phyloP scores from a whole-genome alignment of 768 basidiomycete species.

The Phaffia tasmanica region DNA sequence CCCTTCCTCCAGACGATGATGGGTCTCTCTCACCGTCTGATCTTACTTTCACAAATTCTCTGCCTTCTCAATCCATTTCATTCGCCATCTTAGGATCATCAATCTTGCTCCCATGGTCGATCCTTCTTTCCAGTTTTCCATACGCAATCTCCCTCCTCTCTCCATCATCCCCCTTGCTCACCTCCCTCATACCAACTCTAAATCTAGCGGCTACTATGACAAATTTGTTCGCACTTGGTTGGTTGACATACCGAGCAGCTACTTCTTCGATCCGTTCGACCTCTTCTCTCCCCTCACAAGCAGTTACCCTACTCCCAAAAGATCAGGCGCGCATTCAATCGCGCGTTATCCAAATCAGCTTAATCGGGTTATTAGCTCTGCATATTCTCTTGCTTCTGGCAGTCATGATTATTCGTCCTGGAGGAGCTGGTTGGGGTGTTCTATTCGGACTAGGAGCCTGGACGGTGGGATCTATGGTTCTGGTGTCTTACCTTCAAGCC shows the following conservation, averaged over 20 bases:
- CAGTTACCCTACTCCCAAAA: no score
- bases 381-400: neutral
- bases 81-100: constrained; percentile 16
- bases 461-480: constrained; percentile 6
- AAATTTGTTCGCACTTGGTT: constrained; percentile 20
- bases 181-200: constrained; percentile 9
- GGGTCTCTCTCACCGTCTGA: neutral
- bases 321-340: no score
- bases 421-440: neutral
- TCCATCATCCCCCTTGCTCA: neutral
- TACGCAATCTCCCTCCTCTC: constrained; percentile 17
- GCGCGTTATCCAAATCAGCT: no score
- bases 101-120: constrained; percentile 21
- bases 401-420: neutral
- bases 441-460: constrained; percentile 2
- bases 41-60: neutral
- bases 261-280: no score
- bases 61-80: constrained; percentile 2
- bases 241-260: constrained; percentile 12
- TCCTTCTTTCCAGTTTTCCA: constrained; percentile 15
- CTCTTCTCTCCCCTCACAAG: no score
- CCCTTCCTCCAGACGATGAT: no score
- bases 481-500: constrained; percentile 8
- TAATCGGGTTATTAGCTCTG: neutral
- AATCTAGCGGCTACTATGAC: constrained; percentile 3